A percentile compares a stretch with the other conserved stretches of the same genome.
Evolutionary conservation across 2,329 filamentous ascomycete species (phyloP).

Genomic region (Ceratocystis albifundus): DNA sequence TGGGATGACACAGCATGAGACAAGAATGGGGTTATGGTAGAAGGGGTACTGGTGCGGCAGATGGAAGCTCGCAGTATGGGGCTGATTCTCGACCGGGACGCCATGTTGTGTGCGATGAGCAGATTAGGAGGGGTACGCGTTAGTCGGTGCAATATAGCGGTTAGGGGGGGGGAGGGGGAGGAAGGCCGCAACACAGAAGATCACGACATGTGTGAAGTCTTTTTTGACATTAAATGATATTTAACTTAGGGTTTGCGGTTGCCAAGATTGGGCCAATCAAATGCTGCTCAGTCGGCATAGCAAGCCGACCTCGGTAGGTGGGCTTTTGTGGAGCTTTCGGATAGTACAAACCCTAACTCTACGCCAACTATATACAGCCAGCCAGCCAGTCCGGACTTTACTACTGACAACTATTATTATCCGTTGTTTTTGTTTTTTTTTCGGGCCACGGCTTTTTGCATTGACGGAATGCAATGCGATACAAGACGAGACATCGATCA

Average conservation of each 20-base stretch:
- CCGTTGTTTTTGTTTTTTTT: no score
- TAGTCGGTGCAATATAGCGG: neutral
- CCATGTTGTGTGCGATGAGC: constrained; percentile 14
- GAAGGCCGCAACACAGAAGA: neutral
- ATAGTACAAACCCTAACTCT: no score
- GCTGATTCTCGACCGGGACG: constrained; percentile 14
- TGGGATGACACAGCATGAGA: neutral
- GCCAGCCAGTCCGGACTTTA: no score
- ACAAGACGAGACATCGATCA: constrained; percentile 13
- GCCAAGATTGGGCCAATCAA: neutral
- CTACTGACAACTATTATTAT: no score
- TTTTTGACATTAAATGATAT: no score
- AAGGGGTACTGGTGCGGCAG: neutral
- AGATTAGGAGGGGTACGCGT: neutral
- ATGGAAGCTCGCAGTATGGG: constrained; percentile 18
- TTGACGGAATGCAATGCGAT: neutral
- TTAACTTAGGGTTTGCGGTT: neutral
- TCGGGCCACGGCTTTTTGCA: neutral
- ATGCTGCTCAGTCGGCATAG: neutral
- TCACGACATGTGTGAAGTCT: constrained; percentile 4
- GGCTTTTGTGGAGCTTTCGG: neutral
- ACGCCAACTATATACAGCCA: no score
- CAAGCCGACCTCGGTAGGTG: constrained; percentile 1
- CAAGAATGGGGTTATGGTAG: neutral
- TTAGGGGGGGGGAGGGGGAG: no score